Percentiles rank a stretch among this genome's conserved stretches.
These are phyloP conservation scores for Botrytis fragariae DNA, from an alignment of 2,329 filamentous ascomycete species.

Conservation along the genomic window DNA sequence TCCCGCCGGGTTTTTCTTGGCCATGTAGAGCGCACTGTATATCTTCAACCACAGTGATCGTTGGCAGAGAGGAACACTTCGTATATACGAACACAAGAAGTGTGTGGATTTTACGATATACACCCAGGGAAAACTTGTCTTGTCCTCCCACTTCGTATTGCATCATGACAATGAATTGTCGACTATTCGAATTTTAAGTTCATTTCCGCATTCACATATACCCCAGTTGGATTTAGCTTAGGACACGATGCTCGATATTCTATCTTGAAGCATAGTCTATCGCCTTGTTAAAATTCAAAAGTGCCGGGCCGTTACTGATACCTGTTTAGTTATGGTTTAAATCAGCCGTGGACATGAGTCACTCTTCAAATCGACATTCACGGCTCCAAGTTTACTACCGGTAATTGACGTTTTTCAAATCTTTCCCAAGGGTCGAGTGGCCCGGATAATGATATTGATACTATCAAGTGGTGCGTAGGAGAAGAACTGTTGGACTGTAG, in stretches of 20 bases:
- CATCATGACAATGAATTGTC: neutral
- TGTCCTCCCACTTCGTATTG: neutral
- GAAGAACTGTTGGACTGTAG: neutral
- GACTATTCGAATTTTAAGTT: neutral
- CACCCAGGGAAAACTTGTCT: neutral
- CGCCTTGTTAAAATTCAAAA: neutral
- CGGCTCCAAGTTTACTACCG: neutral
- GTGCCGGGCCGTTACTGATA: neutral
- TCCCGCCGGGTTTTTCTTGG: neutral
- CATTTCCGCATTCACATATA: neutral
- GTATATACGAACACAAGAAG: neutral
- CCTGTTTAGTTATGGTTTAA: neutral
- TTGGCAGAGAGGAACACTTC: neutral
- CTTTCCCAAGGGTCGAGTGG: neutral
- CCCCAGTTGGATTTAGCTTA: neutral
- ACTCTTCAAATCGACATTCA: neutral
- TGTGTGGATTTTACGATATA: neutral
- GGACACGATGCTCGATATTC: neutral
- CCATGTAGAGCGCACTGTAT: neutral
- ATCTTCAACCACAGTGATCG: neutral
- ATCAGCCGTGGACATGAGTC: neutral
- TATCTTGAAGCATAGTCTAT: neutral
- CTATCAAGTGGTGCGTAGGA: neutral
- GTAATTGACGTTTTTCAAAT: neutral
- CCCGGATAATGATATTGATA: neutral